A percentile compares a stretch with the other conserved stretches of the same genome.
Evolutionary conservation across 129 eudicot genomes (phyloP).

Genomic region (Silybum marianum): DNA sequence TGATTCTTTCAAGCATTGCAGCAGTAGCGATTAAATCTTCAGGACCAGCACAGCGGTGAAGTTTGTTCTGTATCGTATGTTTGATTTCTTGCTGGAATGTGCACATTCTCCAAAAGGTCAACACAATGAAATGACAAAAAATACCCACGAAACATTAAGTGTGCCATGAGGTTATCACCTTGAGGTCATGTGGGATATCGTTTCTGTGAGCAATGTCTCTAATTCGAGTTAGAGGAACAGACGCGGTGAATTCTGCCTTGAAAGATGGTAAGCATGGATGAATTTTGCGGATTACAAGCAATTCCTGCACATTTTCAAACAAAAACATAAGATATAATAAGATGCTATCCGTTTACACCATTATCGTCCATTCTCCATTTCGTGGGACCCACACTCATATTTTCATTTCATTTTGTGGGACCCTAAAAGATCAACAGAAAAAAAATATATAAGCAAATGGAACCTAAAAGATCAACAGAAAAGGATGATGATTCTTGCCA

Average conservation of each 20-base stretch:
- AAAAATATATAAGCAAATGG: too few relatives aligned
- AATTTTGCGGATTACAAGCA: conserved; percentile 86
- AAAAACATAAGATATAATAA: conserved; percentile 11
- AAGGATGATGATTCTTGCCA: too few relatives aligned
- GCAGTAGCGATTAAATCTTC: conserved; percentile 94
- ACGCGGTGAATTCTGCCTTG: conserved; percentile 97
- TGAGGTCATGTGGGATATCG: conserved; percentile 95
- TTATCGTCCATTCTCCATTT: neutral
- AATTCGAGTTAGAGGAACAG: conserved; percentile 91
- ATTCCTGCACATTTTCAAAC: conserved; percentile 57
- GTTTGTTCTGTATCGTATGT: conserved; percentile 99
- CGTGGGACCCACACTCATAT: neutral
- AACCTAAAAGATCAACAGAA: too few relatives aligned
- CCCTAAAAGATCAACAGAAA: too few relatives aligned
- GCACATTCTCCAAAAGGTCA: conserved; percentile 4
- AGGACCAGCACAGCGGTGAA: conserved; percentile 95
- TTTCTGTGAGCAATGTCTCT: conserved; percentile 94
- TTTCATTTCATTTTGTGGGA: neutral
- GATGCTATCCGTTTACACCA: conserved; percentile 7
- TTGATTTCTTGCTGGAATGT: conserved; percentile 89
- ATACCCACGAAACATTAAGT: neutral
- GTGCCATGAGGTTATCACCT: conserved; percentile 45
- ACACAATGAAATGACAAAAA: conserved; percentile 5
- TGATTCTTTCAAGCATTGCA: conserved; percentile 91
- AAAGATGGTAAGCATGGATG: conserved; percentile 97